phyloP scores from a whole-genome alignment of 2,329 filamentous ascomycete genomes.

The Colletotrichum sp. region DNA sequence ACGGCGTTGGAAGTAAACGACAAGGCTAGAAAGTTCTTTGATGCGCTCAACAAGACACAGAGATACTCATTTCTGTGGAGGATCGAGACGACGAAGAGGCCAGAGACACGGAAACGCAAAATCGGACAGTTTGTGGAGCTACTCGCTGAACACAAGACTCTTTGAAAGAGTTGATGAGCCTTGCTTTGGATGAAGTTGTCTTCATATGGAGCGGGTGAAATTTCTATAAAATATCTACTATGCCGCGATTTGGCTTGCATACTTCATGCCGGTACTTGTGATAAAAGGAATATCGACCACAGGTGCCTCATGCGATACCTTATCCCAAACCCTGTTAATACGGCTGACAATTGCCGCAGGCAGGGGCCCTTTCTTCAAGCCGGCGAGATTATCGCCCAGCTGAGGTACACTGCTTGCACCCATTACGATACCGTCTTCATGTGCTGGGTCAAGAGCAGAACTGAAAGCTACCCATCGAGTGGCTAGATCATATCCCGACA shows the following conservation, averaged over 20 bases:
- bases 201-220: too few relatives aligned
- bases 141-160: conserved; percentile 37
- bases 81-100: conserved; percentile 45
- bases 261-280: neutral
- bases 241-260: neutral
- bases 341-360: neutral
- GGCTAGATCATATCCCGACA: neutral
- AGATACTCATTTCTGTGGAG: conserved; percentile 51
- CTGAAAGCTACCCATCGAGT: neutral
- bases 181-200: too few relatives aligned
- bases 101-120: conserved; percentile 37
- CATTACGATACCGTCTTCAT: neutral
- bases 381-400: neutral
- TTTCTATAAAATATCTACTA: neutral
- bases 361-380: neutral
- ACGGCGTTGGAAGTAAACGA: conserved; percentile 41
- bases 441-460: neutral
- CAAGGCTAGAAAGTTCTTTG: conserved; percentile 43
- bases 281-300: neutral
- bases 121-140: conserved; percentile 47
- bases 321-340: neutral
- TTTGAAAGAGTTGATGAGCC: conserved; percentile 15
- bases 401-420: neutral
- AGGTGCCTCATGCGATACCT: neutral
- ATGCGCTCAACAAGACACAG: conserved; percentile 47